phyloP scores from a whole-genome alignment of 768 basidiomycete species.

The Pisolithus sp. region DNA sequence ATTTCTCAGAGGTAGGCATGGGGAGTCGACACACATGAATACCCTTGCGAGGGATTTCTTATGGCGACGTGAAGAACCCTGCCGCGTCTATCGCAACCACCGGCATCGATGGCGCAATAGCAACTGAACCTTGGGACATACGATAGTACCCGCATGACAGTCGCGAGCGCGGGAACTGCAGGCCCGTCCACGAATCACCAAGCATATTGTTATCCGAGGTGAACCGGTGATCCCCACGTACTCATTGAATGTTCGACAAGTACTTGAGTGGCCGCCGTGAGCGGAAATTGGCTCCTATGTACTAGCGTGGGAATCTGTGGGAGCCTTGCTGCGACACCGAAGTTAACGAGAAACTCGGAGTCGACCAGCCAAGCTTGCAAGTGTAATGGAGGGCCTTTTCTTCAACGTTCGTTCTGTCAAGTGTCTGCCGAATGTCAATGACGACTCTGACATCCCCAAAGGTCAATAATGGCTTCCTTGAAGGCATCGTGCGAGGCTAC shows the following conservation, averaged over 20 bases:
- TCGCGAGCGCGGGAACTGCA: no score
- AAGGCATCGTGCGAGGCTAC: slow-evolving; percentile 86
- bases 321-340: not conserved
- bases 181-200: no score
- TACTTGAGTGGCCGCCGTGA: no score
- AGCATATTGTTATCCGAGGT: no score
- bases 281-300: not conserved
- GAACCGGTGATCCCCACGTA: no score
- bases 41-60: not conserved
- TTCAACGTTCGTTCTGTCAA: slow-evolving; percentile 61
- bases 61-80: not conserved
- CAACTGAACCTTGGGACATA: not conserved
- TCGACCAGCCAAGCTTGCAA: not conserved
- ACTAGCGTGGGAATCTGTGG: not conserved
- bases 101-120: slow-evolving; percentile 6
- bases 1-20: slow-evolving; percentile 9
- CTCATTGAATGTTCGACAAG: no score
- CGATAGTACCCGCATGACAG: no score
- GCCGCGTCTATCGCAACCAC: not conserved
- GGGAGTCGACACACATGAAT: not conserved
- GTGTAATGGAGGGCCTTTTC: slow-evolving; percentile 75
- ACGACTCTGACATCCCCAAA: slow-evolving; percentile 24
- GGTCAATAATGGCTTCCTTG: slow-evolving; percentile 72
- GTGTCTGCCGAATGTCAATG: not conserved
- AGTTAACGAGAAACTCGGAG: not conserved